Evolutionary conservation across 352 stramenopile genomes (phyloP), one percentile per base, ranked within the genome.

Genomic region (Globisporangium acanthophoron): DNA sequence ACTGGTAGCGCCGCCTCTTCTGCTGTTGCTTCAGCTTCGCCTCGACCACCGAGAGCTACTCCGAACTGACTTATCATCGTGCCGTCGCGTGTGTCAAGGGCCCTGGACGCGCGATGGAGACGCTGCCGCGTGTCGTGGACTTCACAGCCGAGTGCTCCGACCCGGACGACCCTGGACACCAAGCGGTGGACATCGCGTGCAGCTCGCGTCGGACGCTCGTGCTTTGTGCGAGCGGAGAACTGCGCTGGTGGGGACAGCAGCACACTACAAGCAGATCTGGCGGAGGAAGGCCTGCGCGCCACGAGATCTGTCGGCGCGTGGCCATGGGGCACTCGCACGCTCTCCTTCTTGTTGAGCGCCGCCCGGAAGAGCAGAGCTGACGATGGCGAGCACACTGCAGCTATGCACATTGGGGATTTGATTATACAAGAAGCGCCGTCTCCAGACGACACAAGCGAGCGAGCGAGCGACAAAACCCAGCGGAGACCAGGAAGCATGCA

Each of bases 211-310:
- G 74, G 50, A 91, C 81, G 5, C 47, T 85, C 1, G 73, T 71
- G 3, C 53, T 85, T 15, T 77, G 70, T 53, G 52, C 53, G 45
- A 69, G 74, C 46, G 72, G 77, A 33, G 63, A 68, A 9, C 21
- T 90, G 46, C 74, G 81, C 41, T 82, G 66, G 58, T 92, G 84
- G 78, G 80, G 81, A 13, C 54, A 61, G 27, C 39, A 54, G 24
- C 24, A 27, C 24, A 7, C 7, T 4, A 18, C 16, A 54, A 21
- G n/a, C 16, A 12, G 31, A 18, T 16, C 39, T 21, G 52, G 27
- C 16, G 61, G 13, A 24, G 45, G n/a, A 31, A 41, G 12, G 27
- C 13, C 18, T 67, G 54, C 18, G 37, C 56, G 63, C 18, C 21
- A 50, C 18, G 31, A 35, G 7, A 35, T 20, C 18, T 67, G 54